Evolutionary conservation across 2,329 filamentous ascomycete species (phyloP).

Genomic region (Conoideocrella luteorostrata): DNA sequence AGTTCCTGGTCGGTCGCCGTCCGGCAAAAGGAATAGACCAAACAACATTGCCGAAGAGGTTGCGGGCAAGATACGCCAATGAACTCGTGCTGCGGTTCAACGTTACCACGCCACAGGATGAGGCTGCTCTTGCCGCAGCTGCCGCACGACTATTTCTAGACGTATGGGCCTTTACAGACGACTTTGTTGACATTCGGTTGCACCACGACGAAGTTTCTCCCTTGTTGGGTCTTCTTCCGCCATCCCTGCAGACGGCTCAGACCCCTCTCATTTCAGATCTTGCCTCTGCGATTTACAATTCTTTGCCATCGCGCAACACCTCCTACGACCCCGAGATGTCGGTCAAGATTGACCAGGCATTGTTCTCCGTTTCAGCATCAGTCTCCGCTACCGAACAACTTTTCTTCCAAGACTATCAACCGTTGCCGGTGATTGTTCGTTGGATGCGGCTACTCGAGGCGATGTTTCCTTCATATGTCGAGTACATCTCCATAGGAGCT

Average conservation of each 20-base stretch:
- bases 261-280: constrained; percentile 74
- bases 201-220: constrained; percentile 70
- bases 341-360: background rate
- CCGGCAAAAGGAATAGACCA: constrained; percentile 22
- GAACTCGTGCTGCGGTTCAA: constrained; percentile 90
- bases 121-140: constrained; percentile 64
- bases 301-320: constrained; percentile 19
- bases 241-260: constrained; percentile 64
- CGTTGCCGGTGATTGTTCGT: constrained; percentile 70
- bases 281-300: constrained; percentile 65
- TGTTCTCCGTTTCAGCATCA: constrained; percentile 20
- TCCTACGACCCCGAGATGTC: background rate
- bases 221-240: constrained; percentile 70
- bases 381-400: constrained; percentile 54
- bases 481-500: constrained; percentile 69
- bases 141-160: constrained; percentile 74
- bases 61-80: constrained; percentile 56
- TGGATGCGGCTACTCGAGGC: constrained; percentile 90
- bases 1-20: constrained; percentile 43
- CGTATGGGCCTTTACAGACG: constrained; percentile 77
- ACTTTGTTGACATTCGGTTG: constrained; percentile 80
- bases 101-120: constrained; percentile 62
- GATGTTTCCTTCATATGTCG: constrained; percentile 79
- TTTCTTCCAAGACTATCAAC: constrained; percentile 92
- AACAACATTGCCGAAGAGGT: constrained; percentile 21